Evolutionary conservation across 2,329 filamentous ascomycete species (phyloP).

Genomic region (Aspergillus vadensis): DNA sequence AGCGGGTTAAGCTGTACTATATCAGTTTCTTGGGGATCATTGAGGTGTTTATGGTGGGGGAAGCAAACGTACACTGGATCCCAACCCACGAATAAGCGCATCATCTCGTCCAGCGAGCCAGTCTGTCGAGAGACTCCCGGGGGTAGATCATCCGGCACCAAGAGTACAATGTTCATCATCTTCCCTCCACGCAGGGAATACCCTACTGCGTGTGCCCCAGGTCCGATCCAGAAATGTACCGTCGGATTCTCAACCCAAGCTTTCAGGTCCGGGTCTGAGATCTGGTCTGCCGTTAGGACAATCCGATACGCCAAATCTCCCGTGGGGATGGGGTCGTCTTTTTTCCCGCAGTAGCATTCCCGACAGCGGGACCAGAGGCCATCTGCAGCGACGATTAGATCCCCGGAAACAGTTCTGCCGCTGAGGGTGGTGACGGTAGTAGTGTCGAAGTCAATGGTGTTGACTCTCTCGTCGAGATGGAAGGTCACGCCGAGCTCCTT

Average conservation of each 20-base stretch:
- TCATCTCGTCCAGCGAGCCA: conserved; percentile 64
- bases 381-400: conserved; percentile 65
- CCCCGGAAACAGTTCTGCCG: conserved; percentile 49
- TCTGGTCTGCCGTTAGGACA: conserved; percentile 55
- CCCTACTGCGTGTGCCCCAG: conserved; percentile 61
- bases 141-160: conserved; percentile 65
- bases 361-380: conserved; percentile 65
- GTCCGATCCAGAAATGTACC: conserved; percentile 66
- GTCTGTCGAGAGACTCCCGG: conserved; percentile 53
- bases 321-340: conserved; percentile 57
- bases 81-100: conserved; percentile 61
- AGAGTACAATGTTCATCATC: conserved; percentile 67
- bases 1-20: conserved; percentile 35
- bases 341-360: conserved; percentile 49
- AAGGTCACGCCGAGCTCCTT: conserved; percentile 57
- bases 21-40: background rate
- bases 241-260: conserved; percentile 56
- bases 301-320: conserved; percentile 68
- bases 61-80: conserved; percentile 53
- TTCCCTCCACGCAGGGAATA: conserved; percentile 60
- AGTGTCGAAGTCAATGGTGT: conserved; percentile 40
- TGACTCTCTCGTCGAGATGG: conserved; percentile 52
- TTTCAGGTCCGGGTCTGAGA: conserved; percentile 54
- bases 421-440: conserved; percentile 41
- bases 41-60: background rate